Evolutionary conservation across 805 yeast genomes (phyloP).

Genomic region (Saccharomycopsis microspora): DNA sequence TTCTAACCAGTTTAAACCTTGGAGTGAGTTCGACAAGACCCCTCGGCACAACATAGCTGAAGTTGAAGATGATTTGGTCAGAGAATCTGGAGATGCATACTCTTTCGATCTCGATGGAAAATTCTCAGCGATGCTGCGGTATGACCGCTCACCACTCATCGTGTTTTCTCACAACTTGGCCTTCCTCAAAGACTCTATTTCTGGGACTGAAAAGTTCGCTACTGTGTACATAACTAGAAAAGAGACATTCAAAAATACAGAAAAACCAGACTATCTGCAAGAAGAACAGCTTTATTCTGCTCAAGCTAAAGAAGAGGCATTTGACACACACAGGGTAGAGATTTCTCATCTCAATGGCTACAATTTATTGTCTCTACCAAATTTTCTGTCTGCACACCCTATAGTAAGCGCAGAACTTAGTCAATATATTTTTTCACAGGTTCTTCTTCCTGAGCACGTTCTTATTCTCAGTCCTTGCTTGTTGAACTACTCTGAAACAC

Average conservation of each 20-base stretch:
- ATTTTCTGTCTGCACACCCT: constrained; percentile 15
- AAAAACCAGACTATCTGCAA: constrained; percentile 19
- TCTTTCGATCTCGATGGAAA: background rate
- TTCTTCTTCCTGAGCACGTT: constrained; percentile 8
- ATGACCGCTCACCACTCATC: background rate
- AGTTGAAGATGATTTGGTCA: background rate
- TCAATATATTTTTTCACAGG: constrained; percentile 17
- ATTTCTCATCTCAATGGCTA: constrained; percentile 16
- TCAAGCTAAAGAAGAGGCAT: constrained; percentile 8
- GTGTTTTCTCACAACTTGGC: constrained; percentile 10
- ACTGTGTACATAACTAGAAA: background rate
- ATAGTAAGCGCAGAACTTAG: constrained; percentile 4
- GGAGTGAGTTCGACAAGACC: constrained; percentile 15
- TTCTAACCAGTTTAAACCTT: constrained; percentile 15
- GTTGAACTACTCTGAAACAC: constrained; percentile 21
- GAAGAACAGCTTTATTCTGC: constrained; percentile 39
- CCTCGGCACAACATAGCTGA: constrained; percentile 14
- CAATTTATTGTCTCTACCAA: constrained; percentile 17
- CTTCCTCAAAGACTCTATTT: constrained; percentile 1
- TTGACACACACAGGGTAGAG: constrained; percentile 19
- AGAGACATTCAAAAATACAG: background rate
- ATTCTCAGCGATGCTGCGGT: background rate
- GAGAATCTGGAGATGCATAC: background rate
- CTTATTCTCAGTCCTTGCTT: constrained; percentile 25
- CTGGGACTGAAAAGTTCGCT: background rate